Evolutionary conservation across 2,329 filamentous ascomycete genomes (phyloP).

Genomic region (Penicillium sp.): DNA sequence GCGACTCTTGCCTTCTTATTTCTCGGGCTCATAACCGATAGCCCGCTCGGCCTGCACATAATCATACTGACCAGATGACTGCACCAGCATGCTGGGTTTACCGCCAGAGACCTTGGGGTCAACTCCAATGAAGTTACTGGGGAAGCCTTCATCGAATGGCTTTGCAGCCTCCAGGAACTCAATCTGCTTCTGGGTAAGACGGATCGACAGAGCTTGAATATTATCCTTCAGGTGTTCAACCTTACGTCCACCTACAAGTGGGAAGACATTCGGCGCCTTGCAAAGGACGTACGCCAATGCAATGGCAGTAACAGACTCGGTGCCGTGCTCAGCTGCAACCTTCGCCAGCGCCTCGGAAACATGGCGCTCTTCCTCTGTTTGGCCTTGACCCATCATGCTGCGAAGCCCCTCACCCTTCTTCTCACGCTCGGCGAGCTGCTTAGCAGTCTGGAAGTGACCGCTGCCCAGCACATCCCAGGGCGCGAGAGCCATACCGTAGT

Average conservation of each 20-base stretch:
- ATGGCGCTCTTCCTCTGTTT: not conserved
- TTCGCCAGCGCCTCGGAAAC: not conserved
- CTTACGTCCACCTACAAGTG: constrained; percentile 69
- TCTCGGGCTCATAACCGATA: no score
- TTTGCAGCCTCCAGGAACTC: not conserved
- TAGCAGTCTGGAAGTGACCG: not conserved
- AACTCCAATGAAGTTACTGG: not conserved
- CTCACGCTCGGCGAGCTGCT: not conserved
- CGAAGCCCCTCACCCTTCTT: not conserved
- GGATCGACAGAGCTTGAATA: constrained; percentile 61
- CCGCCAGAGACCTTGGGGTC: not conserved
- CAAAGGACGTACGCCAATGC: constrained; percentile 73
- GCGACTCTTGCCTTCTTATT: no score
- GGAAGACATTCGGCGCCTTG: constrained; percentile 71
- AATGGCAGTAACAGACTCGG: constrained; percentile 56
- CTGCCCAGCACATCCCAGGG: constrained; percentile 50
- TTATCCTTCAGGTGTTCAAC: constrained; percentile 69
- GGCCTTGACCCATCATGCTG: not conserved
- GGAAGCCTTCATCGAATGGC: not conserved
- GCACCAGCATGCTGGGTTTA: no score
- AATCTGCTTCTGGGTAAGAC: not conserved
- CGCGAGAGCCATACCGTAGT: constrained; percentile 47
- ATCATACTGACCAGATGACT: no score
- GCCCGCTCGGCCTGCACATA: no score
- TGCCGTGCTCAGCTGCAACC: not conserved